These are phyloP conservation scores for Penicillium soppii DNA, from an alignment of 495 filamentous ascomycete genomes.

Conservation along the genomic window DNA sequence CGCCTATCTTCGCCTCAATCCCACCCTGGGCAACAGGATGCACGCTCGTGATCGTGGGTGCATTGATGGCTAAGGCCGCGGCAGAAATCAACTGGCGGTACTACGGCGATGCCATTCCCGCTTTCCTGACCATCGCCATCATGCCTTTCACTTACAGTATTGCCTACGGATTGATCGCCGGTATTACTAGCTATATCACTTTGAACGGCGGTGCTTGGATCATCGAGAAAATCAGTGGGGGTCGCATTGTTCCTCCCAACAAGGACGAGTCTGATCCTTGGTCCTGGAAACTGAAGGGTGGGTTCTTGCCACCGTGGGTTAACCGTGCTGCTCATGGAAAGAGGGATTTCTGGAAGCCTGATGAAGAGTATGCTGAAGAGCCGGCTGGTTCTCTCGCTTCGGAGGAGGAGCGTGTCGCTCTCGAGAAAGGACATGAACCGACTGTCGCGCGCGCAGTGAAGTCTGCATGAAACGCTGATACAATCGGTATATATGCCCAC, in stretches of 20 bases:
- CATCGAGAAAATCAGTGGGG: constrained; percentile 60
- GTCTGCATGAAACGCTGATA: background rate
- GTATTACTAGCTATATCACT: constrained; percentile 70
- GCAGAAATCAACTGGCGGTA: constrained; percentile 84
- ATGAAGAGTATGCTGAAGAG: constrained; percentile 31
- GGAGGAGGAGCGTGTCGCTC: constrained; percentile 15
- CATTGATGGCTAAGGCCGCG: constrained; percentile 74
- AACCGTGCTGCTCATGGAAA: constrained; percentile 59
- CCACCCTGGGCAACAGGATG: constrained; percentile 82
- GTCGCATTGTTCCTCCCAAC: constrained; percentile 69
- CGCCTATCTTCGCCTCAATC: constrained; percentile 81
- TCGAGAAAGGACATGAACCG: constrained; percentile 11
- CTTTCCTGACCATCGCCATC: constrained; percentile 74
- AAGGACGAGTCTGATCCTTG: constrained; percentile 72
- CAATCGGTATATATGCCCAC: too few relatives aligned
- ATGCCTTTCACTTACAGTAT: constrained; percentile 90
- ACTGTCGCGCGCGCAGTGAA: background rate
- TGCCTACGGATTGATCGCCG: constrained; percentile 75
- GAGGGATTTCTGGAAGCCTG: constrained; percentile 62
- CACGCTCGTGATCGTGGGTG: constrained; percentile 76
- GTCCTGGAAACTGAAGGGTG: constrained; percentile 67
- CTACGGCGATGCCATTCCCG: constrained; percentile 72
- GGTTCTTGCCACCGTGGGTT: constrained; percentile 69
- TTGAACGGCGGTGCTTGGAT: constrained; percentile 66
- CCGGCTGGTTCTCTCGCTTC: constrained; percentile 13